These are phyloP conservation scores for Claviceps digitariae DNA, from an alignment of 2,329 filamentous ascomycete genomes.

Conservation along the genomic window DNA sequence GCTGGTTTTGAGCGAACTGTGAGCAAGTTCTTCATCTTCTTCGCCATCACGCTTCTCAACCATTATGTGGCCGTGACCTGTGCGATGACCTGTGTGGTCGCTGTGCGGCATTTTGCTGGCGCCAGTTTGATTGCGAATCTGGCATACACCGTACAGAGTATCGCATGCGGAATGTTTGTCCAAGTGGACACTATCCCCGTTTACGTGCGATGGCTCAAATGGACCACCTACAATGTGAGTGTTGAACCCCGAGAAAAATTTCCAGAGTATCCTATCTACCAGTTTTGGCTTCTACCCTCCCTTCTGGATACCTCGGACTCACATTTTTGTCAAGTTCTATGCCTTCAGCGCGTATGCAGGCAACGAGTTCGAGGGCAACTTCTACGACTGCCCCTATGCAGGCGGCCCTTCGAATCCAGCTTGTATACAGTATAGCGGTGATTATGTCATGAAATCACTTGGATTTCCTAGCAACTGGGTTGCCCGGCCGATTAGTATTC, in stretches of 20 bases:
- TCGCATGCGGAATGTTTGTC: conserved; percentile 66
- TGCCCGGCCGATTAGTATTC: conserved; percentile 47
- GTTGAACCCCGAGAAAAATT: too few species aligned
- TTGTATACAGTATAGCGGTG: conserved; percentile 56
- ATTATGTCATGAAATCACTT: conserved; percentile 54
- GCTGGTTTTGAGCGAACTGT: conserved; percentile 53
- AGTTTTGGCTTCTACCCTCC: too few species aligned
- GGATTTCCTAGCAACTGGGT: conserved; percentile 58
- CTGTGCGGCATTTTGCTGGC: conserved; percentile 53
- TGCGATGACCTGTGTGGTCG: conserved; percentile 52
- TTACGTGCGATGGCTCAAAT: conserved; percentile 69
- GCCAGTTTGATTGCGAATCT: conserved; percentile 62
- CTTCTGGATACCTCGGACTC: too few species aligned
- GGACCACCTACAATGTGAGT: conserved; percentile 23
- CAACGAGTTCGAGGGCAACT: conserved; percentile 59
- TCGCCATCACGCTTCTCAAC: conserved; percentile 51
- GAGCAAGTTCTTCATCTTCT: conserved; percentile 57
- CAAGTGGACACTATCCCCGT: conserved; percentile 60
- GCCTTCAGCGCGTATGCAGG: conserved; percentile 55
- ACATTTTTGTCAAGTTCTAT: conserved; percentile 40
- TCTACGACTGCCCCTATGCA: conserved; percentile 58
- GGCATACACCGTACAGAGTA: conserved; percentile 57
- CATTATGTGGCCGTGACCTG: conserved; percentile 65
- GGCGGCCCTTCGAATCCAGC: conserved; percentile 49
- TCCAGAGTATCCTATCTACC: too few species aligned